phyloP scores from a whole-genome alignment of 495 filamentous ascomycete species.

The Penicillium mononematosum region DNA sequence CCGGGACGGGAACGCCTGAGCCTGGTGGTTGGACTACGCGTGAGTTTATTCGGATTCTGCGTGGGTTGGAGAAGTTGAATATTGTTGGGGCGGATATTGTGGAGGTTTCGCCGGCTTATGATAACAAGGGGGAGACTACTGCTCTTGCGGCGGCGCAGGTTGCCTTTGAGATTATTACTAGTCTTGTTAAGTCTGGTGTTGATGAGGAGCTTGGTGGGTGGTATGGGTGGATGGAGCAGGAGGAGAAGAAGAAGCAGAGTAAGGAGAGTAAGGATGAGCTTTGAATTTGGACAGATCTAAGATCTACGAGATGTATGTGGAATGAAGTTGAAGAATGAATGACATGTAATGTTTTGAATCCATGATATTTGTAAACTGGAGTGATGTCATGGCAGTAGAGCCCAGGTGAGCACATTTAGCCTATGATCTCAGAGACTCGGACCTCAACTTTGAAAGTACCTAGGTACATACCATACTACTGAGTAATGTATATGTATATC shows the following conservation, averaged over 20 bases:
- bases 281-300: conserved; percentile 22
- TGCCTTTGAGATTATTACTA: conserved; percentile 77
- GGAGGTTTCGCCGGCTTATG: conserved; percentile 84
- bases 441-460: not conserved
- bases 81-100: conserved; percentile 77
- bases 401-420: not conserved
- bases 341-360: not conserved
- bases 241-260: conserved; percentile 9
- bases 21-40: conserved; percentile 72
- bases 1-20: conserved; percentile 73
- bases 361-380: not conserved
- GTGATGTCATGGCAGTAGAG: conserved; percentile 6
- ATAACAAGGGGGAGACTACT: conserved; percentile 79
- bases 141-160: conserved; percentile 81
- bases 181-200: conserved; percentile 70
- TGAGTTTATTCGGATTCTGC: conserved; percentile 67
- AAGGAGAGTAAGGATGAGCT: conserved; percentile 45
- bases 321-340: conserved; percentile 17
- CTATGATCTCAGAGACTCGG: not conserved
- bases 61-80: conserved; percentile 68
- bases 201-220: conserved; percentile 46
- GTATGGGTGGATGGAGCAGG: conserved; percentile 40
- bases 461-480: not conserved
- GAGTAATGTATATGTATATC: not conserved
- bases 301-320: conserved; percentile 23